Conservation (phyloP, 306 rosid genomes). For the Begonia peltatifolia region DNA sequence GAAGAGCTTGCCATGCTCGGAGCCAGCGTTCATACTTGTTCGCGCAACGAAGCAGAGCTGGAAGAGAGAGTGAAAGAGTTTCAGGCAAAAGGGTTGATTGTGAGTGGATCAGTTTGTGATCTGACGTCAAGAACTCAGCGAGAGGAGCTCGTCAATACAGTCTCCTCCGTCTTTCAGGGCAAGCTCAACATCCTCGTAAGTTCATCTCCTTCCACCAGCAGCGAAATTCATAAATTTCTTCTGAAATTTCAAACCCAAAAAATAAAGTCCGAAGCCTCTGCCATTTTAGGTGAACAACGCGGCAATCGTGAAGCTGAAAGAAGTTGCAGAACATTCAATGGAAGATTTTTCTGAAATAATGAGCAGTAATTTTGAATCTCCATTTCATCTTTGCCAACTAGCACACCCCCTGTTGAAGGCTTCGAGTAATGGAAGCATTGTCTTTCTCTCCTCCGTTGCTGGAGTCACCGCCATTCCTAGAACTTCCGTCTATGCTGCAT, state of each 20-base stretch:
- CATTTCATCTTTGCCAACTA: constrained; percentile 31
- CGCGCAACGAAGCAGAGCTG: constrained; percentile 21
- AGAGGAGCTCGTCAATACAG: constrained; percentile 19
- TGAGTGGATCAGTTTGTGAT: constrained; percentile 33
- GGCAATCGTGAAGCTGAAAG: no score
- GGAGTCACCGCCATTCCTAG: constrained; percentile 27
- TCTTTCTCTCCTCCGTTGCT: constrained; percentile 33
- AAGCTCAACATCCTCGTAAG: constrained; percentile 33
- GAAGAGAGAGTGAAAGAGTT: constrained; percentile 20
- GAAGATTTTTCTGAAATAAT: neutral
- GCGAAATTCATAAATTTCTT: no score
- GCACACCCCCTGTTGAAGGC: constrained; percentile 34
- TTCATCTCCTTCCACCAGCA: neutral
- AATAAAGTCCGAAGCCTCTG: no score
- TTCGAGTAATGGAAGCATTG: constrained; percentile 27
- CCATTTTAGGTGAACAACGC: no score
- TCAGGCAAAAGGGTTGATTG: constrained; percentile 23
- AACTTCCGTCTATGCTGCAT: no score
- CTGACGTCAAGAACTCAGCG: constrained; percentile 14
- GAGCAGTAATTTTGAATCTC: constrained; percentile 22
- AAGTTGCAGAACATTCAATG: no score
- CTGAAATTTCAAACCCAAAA: no score
- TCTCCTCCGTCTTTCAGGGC: constrained; percentile 23
- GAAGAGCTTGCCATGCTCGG: constrained; percentile 39
- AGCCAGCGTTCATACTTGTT: constrained; percentile 28